Base-by-base conservation (phyloP, 2,329 filamentous ascomycete genomes). In the Trichocomaceae sp. region DNA sequence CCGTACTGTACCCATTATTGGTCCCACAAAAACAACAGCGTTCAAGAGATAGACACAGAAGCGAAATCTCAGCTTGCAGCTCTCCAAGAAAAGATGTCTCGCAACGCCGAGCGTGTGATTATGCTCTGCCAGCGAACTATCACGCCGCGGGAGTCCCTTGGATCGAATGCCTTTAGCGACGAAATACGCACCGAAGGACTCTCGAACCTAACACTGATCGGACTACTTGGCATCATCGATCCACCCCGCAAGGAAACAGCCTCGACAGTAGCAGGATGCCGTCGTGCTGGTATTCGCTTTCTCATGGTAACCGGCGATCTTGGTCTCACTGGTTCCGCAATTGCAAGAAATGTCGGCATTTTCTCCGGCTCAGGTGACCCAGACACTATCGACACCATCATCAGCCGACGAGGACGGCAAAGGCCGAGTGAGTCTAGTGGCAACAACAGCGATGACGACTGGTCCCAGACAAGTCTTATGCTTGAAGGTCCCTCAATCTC, bases 401-500 rank as follows among this genome's bases (percentile, higher is more conserved):
- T 51, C 23, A 33, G 44, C 15, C 3, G 42, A 29, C 49, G 54
- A 8, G 22, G 42, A 60, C 4, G 61, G 58, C 8, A 60, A 26
- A 3, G 3, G 23, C 23, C 23, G 3, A 26, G 7, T 26, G 7
- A 3, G 7, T 26, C 23, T 26, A 7, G 23, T 7, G 23, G 23
- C 23, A 26, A 26, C 57, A 54, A 63, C 23, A 26, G 7, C 57
- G 53, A 63, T 55, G 49, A 53, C 5, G 45, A 62, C 0, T 62
- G 57, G 0, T 63, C 66, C 2, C 69, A 72, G 8, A 69, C 72
- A 8, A 80, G 83, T 7, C 80, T 88, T 46, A 80, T 88, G 13
- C 73, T 89, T 12, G 84, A 80, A 45, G 86, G 86, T 0, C 75
- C n/a, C 81, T 84, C 90, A 52, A 75, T 91, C 26, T 80, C 85